Conservation (phyloP, 495 filamentous ascomycete genomes). For the Halenospora varia region DNA sequence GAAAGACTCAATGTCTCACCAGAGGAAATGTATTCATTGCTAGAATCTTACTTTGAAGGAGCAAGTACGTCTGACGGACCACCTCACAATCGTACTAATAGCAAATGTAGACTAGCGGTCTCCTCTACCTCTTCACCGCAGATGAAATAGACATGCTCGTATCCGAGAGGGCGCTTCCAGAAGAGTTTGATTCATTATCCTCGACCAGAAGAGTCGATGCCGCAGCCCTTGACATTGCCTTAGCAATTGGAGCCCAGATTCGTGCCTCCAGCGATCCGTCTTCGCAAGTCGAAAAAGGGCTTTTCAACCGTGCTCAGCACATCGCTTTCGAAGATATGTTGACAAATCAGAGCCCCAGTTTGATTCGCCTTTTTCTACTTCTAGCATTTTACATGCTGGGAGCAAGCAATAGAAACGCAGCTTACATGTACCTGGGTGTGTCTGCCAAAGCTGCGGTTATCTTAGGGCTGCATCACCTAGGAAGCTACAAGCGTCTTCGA, state of each 20-base stretch:
- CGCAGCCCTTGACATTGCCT: neutral
- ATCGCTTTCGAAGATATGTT: slow-evolving; percentile 35
- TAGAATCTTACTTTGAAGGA: neutral
- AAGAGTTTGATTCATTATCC: neutral
- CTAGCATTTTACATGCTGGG: slow-evolving; percentile 47
- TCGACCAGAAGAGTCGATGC: neutral
- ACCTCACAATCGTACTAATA: neutral
- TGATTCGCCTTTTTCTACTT: slow-evolving; percentile 37
- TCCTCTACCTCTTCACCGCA: neutral
- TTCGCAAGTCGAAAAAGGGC: slow-evolving; percentile 22
- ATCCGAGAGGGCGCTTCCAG: neutral
- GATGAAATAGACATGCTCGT: neutral
- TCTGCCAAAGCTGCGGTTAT: slow-evolving; percentile 40
- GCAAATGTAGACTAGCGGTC: neutral
- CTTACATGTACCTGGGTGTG: slow-evolving; percentile 46
- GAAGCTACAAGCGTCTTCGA: slow-evolving; percentile 10
- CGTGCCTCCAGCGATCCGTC: neutral
- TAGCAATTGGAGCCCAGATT: neutral
- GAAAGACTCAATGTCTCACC: neutral
- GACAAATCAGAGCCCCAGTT: slow-evolving; percentile 37
- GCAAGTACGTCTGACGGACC: neutral
- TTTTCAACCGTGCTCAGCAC: slow-evolving; percentile 37
- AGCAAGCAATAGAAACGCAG: slow-evolving; percentile 42
- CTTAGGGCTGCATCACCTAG: slow-evolving; percentile 34
- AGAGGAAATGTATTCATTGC: neutral